A percentile compares a stretch with the other conserved stretches of the same genome.
phyloP scores from a whole-genome alignment of 441 rosid genomes.

The Erysimum cheiri region DNA sequence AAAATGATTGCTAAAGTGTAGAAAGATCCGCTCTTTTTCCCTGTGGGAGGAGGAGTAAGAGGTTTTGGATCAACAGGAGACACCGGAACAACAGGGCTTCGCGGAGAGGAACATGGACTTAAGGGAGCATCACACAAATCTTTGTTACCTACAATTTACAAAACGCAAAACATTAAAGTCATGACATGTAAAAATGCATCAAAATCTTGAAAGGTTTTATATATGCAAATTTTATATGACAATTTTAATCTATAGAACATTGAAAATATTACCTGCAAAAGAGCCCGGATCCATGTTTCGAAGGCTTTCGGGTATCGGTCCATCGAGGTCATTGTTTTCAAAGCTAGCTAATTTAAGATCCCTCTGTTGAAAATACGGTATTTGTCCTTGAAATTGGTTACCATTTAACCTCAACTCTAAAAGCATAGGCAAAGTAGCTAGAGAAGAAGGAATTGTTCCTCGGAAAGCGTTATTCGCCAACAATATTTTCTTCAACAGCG shows the following conservation, averaged over 20 bases:
- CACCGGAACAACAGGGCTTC: background rate
- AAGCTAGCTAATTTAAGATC: slow-evolving; percentile 54
- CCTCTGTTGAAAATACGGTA: slow-evolving; percentile 63
- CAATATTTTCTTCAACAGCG: slow-evolving; percentile 63
- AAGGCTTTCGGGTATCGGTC: slow-evolving; percentile 75
- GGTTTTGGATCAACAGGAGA: slow-evolving; percentile 18
- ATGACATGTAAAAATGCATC: background rate
- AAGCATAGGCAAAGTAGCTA: slow-evolving; percentile 61
- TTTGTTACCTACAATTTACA: slow-evolving; percentile 65
- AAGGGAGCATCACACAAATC: slow-evolving; percentile 70
- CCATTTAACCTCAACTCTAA: slow-evolving; percentile 69
- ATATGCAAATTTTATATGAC: slow-evolving; percentile 10
- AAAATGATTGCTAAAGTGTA: slow-evolving; percentile 40
- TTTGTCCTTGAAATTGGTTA: slow-evolving; percentile 63
- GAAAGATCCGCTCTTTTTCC: slow-evolving; percentile 9
- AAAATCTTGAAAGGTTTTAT: background rate
- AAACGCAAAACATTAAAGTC: background rate
- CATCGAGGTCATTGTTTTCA: slow-evolving; percentile 75
- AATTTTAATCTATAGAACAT: background rate
- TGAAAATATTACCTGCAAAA: slow-evolving; percentile 63
- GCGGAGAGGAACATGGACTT: slow-evolving; percentile 42
- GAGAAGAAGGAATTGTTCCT: slow-evolving; percentile 63
- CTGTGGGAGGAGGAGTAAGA: slow-evolving; percentile 15
- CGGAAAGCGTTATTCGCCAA: slow-evolving; percentile 70
- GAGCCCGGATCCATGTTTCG: slow-evolving; percentile 53